Base-by-base conservation (phyloP, 805 yeast genomes). In the Schwanniomyces vanrijiae region DNA sequence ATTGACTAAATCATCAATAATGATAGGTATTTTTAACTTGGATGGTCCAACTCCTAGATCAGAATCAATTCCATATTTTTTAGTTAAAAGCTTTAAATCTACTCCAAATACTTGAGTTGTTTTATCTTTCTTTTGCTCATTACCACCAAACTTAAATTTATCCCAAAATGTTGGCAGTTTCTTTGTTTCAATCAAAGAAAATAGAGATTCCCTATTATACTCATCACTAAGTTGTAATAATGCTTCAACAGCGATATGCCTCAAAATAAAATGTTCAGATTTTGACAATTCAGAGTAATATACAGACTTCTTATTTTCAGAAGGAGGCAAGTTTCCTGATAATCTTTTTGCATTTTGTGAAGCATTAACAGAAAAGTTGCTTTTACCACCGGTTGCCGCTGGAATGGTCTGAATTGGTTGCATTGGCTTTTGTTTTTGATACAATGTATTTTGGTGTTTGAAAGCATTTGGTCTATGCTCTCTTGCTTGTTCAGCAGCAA, bases 401-500 rank as follows among this genome's bases (percentile, higher is more conserved):
- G 56, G 50, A 40, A 56, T 55, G 4, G 58, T 52, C 35, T 55
- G 61, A 29, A 65, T 56, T 21, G 61, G 62, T 42, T 58, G 64
- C 48, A 56, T 53, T 26, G 62, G 63, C 39, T 56, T 59, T 46
- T 61, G 69, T 40, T 66, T 56, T 64, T 68, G 63, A 56, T 73
- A 59, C 60, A 73, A 51, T 49, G 73, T 52, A 61, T 82, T 82
- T 59, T 87, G 91, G 65, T 87, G 95, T 48, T 86, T 84, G 68
- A 86, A 91, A 0, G 97, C 96, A 65, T 90, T 90, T 2, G 97
- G 97, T 48, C 96, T 78, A 59, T 88, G 86, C 51, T 89, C 96
- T 52, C 97, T 76, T 0, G 98, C 96, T 65, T 92, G 97, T 58
- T 94, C 97, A 8, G 96, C 92, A 2, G 97, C 96, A 6, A 94